Conservation (phyloP, 2,329 filamentous ascomycete species). For the Pseudogymnoascus verrucosus region DNA sequence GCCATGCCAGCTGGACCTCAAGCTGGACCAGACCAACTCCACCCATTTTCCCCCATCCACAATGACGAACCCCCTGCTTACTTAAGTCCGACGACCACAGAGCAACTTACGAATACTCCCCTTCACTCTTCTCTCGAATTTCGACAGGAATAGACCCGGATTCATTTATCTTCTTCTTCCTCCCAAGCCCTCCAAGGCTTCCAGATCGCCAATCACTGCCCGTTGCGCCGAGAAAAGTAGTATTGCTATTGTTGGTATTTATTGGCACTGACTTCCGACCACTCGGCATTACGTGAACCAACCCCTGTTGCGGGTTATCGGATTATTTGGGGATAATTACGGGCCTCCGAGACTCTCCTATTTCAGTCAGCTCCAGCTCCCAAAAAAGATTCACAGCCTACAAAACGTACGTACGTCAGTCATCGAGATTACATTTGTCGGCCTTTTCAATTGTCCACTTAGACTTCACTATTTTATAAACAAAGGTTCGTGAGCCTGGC, state of each 20-base stretch:
- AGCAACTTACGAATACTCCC: not conserved
- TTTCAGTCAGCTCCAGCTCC: not conserved
- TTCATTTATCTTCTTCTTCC: not conserved
- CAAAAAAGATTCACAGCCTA: not conserved
- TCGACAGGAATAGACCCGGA: not conserved
- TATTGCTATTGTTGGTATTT: not conserved
- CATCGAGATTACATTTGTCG: not conserved
- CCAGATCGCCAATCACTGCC: not conserved
- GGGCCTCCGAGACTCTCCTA: not conserved
- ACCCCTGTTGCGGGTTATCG: not conserved
- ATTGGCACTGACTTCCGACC: not conserved
- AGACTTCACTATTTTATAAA: not conserved
- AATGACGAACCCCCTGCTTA: not conserved
- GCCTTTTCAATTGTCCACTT: not conserved
- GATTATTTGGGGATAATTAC: not conserved
- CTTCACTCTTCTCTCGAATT: not conserved
- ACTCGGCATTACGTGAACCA: not conserved
- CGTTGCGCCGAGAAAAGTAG: not conserved
- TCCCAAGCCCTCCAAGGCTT: not conserved
- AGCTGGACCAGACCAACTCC: not conserved
- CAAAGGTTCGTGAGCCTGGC: not conserved
- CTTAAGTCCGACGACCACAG: not conserved
- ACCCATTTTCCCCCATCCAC: not conserved
- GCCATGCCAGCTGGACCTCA: not conserved
- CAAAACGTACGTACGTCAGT: not conserved